Base-by-base conservation (phyloP, 345 rosid species). In the Arabis hirsuta region DNA sequence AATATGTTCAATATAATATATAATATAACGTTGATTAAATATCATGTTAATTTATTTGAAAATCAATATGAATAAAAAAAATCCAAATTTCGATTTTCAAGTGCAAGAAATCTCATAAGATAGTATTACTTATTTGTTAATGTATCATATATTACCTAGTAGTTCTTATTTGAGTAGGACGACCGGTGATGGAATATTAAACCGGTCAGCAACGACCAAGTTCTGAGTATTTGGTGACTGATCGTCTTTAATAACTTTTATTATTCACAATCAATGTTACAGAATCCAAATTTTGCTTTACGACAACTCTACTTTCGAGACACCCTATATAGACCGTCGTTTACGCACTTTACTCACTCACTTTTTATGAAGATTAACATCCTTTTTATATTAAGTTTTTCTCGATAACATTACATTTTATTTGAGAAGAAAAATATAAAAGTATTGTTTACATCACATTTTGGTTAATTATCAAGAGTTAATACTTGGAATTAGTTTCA, bases 271-370 rank as follows among this genome's bases (percentile, higher is more conserved):
- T 41, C 27, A 65, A 9, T 47, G 65, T 20, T 32, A 32, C 45
- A 57, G 13, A 39, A 19, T 19, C 70, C 38, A 65, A 47, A 48
- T 2, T 48, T 57, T 57, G 44, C 65, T 46, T 45, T 48, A 63
- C 52, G 56, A 38, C 43, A 73, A 41, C 42, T 73, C 47, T 36
- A 7, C 26, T 41, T 65, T 48, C 42, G 29, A 50, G 46, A 57
- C 51, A 38, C 27, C 65, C 12, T 16, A 24, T 55, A 38, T 45
- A 48, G 52, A 73, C 54, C 52, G 38, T 50, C 44, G 61, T 55
- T 57, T 48, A 56, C 16, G 52, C 3, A 38, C 31, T 26, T 11
- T 19, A 26, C 5, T 43, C 27, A 36, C 46, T 51, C 7, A 26
- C 50, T 70, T 43, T 55, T 8, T 39, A 43, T 13, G 8, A 42